Base-by-base conservation (phyloP, 495 filamentous ascomycete genomes). In the Tuber microsphaerosporum region DNA sequence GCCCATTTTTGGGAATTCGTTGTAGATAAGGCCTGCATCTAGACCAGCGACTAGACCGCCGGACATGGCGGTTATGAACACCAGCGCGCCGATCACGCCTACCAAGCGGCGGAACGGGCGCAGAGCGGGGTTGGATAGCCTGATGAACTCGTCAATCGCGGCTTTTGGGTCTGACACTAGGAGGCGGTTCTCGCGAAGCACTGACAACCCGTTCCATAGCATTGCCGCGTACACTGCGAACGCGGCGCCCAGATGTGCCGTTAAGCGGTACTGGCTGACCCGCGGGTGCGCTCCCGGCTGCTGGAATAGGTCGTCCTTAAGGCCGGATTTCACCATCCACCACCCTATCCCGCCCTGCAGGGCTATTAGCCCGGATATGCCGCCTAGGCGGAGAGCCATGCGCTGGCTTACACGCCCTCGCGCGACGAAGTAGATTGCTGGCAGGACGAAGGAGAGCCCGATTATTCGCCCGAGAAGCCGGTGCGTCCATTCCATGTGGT, bases 401-500 rank as follows among this genome's bases (percentile, higher is more conserved):
- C 89, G 90, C 51, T 86, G 85, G 37, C 92, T 91, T 43, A 97
- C 94, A 74, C 90, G 89, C 74, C 92, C 90, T 42, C 91, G 90
- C 16, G 91, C 89, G 78, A 97, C 88, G 81, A 98, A 97, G 87
- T 97, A 97, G 26, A 91, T 80, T 34, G 94, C 91, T 1, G 95
- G 95, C 22, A 97, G 81, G 34, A 96, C 89, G 82, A 97, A 97
- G 26, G 93, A 91, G 56, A 98, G 81, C 41, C 96, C 95, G 56
- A 99, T 91, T 73, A 97, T 86, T 70, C 95, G 89, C n/a, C 96
- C 95, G 93, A 95, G 97, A 68, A 97, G 88, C 26, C 95, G 89
- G 85, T 99, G 95, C 7, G 91, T 90, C 96, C 96, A 99, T 87
- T 99, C 95, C 96, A 99, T 98, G 84, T 91, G 98, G 87, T 98